phyloP scores from a whole-genome alignment of 495 filamentous ascomycete species.

The Neurospora africana region DNA sequence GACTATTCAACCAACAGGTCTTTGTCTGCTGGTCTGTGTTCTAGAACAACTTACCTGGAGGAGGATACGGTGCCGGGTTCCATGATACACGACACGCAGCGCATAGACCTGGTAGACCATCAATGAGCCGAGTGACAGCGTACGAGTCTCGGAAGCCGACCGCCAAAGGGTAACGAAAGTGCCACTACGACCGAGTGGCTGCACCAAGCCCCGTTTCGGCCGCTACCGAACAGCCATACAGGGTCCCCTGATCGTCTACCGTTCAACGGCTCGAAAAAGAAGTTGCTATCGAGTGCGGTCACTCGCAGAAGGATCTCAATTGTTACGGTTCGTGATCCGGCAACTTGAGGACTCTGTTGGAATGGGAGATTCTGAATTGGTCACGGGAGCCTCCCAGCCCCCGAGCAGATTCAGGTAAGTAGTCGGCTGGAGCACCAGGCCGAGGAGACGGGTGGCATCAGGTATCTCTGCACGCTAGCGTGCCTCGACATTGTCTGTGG shows the following conservation, averaged over 20 bases:
- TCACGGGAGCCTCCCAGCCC: background rate
- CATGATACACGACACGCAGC: background rate
- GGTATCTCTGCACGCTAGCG: background rate
- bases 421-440: background rate
- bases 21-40: background rate
- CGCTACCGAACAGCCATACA: background rate
- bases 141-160: background rate
- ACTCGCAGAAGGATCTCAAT: background rate
- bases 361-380: background rate
- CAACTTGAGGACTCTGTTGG: background rate
- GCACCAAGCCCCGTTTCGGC: slow-evolving; percentile 18
- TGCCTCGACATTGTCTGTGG: background rate
- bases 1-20: background rate
- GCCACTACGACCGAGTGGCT: slow-evolving; percentile 15
- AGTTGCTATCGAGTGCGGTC: background rate
- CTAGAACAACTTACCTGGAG: background rate
- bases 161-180: slow-evolving; percentile 2
- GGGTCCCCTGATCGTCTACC: background rate
- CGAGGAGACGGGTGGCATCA: background rate
- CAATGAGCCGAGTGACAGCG: background rate
- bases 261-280: background rate
- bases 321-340: background rate
- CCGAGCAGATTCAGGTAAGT: background rate
- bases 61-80: background rate
- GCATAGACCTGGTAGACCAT: background rate